Percentiles rank a stretch among this genome's conserved stretches.
Conservation (phyloP, 441 rosid genomes). For the Hura crepitans region DNA sequence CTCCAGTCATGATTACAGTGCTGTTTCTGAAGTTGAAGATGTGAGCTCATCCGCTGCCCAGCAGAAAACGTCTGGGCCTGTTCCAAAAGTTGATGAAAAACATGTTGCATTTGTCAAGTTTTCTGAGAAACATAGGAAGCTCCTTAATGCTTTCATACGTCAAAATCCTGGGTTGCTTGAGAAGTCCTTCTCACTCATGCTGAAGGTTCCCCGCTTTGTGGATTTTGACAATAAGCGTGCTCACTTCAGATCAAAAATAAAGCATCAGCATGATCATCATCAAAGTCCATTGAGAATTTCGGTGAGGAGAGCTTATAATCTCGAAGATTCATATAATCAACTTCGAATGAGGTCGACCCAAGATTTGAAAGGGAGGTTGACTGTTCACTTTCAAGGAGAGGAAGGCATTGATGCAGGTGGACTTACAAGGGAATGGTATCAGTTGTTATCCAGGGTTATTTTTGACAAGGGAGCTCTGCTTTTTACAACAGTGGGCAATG, state of each 20-base stretch:
- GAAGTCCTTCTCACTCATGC: slow-evolving; percentile 90
- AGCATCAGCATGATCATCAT: slow-evolving; percentile 89
- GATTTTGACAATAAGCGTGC: slow-evolving; percentile 93
- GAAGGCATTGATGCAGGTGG: slow-evolving; percentile 99
- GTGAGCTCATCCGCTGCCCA: slow-evolving; percentile 43
- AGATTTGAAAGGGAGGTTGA: slow-evolving; percentile 88
- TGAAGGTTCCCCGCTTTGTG: slow-evolving; percentile 90
- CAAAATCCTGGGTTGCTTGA: slow-evolving; percentile 91
- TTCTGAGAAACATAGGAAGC: slow-evolving; percentile 86
- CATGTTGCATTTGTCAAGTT: slow-evolving; percentile 74
- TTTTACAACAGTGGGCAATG: slow-evolving; percentile 96
- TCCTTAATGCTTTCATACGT: slow-evolving; percentile 86
- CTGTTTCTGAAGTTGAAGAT: slow-evolving; percentile 65
- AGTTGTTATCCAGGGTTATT: slow-evolving; percentile 85
- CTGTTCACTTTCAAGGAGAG: slow-evolving; percentile 93
- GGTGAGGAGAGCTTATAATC: slow-evolving; percentile 90
- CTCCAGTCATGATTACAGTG: slow-evolving; percentile 51
- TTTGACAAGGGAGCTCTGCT: slow-evolving; percentile 95
- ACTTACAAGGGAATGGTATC: slow-evolving; percentile 98
- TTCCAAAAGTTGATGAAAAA: slow-evolving; percentile 70
- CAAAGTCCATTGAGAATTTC: slow-evolving; percentile 88
- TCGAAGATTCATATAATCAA: slow-evolving; percentile 96
- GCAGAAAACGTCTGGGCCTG: slow-evolving; percentile 48
- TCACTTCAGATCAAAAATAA: slow-evolving; percentile 88
- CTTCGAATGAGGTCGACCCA: slow-evolving; percentile 74